Evolutionary conservation across 768 basidiomycete genomes (phyloP).

Genomic region (Russula brevipes): DNA sequence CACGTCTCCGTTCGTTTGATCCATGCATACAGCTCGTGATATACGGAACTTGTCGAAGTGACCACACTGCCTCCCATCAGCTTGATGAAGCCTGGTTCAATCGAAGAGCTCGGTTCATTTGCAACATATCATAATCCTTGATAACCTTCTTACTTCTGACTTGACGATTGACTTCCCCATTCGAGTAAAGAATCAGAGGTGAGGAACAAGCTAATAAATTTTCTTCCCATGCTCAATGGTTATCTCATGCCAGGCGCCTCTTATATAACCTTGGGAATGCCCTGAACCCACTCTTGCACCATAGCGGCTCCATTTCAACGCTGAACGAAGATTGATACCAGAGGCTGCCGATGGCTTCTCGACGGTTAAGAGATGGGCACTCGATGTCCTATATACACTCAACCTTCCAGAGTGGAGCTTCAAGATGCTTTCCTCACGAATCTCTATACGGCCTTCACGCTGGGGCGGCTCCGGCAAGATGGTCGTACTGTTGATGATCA

Average conservation of each 20-base stretch:
- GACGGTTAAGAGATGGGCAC: slow-evolving; percentile 44
- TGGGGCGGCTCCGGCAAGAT: slow-evolving; percentile 28
- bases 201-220: background rate
- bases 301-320: slow-evolving; percentile 41
- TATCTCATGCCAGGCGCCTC: background rate
- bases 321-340: slow-evolving; percentile 38
- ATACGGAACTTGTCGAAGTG: slow-evolving; percentile 33
- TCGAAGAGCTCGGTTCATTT: slow-evolving; percentile 42
- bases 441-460: slow-evolving; percentile 35
- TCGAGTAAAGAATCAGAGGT: slow-evolving; percentile 13
- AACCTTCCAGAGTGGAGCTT: slow-evolving; percentile 20
- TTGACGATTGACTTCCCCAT: background rate
- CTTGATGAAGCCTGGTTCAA: slow-evolving; percentile 38
- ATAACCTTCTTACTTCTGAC: slow-evolving; percentile 28
- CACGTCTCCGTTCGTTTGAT: slow-evolving; percentile 7
- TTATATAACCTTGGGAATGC: slow-evolving; percentile 40
- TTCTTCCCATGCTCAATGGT: background rate
- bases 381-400: slow-evolving; percentile 36
- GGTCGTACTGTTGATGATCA: background rate
- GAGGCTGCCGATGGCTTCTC: slow-evolving; percentile 36
- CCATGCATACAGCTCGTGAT: slow-evolving; percentile 31
- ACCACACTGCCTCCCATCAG: slow-evolving; percentile 35
- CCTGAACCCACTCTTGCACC: slow-evolving; percentile 43
- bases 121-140: slow-evolving; percentile 46
- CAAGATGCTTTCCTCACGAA: slow-evolving; percentile 37